Base-by-base conservation (phyloP, 495 filamentous ascomycete genomes). In the Talaromyces adpressus region DNA sequence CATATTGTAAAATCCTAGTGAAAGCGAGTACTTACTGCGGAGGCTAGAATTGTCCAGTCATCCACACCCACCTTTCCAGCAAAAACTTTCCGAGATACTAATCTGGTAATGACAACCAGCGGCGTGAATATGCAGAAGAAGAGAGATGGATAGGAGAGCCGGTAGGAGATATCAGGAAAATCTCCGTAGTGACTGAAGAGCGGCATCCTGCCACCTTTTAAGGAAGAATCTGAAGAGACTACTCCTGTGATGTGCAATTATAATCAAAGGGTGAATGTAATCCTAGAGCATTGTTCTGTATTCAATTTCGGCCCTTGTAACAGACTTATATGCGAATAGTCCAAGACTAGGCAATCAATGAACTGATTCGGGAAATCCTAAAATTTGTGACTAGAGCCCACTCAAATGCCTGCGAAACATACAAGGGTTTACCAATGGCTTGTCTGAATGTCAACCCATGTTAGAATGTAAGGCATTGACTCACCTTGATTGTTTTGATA, bases 131-230 rank as follows among this genome's bases (percentile, higher is more conserved):
- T 62, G 6, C 34, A 32, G 51, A 62, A 67, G 54, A 67, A 57
- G 2, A 64, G 62, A 52, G 65, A 52, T 41, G 14, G 36, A 11
- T 57, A 52, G 12, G 62, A 64, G 12, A 64, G 57, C 7, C 39
- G 23, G 32, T 27, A 45, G 18, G 64, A 66, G 41, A 16, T 59
- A 30, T 67, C 62, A 22, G 62, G 57, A 22, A 67, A 16, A 53
- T 64, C 62, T 27, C 58, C 65, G 60, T 67, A 64, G 39, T 64
- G 65, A 36, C 62, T 67, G 32, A 67, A 62, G 2, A 64, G 12
- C 32, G 65, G 65, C 58, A 66, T 66, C 16, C 18, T 27, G 25
- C 18, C 51, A 53, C 18, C 11, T 22, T 22, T 7, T 22, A 4
- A 18, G 25, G 12, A 18, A 3, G 11, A 12, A 4, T 12, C 6